A percentile compares a stretch with the other conserved stretches of the same genome.
These are phyloP conservation scores for Thermochaetoides thermophila DNA, from an alignment of 495 filamentous ascomycete genomes.

Conservation along the genomic window DNA sequence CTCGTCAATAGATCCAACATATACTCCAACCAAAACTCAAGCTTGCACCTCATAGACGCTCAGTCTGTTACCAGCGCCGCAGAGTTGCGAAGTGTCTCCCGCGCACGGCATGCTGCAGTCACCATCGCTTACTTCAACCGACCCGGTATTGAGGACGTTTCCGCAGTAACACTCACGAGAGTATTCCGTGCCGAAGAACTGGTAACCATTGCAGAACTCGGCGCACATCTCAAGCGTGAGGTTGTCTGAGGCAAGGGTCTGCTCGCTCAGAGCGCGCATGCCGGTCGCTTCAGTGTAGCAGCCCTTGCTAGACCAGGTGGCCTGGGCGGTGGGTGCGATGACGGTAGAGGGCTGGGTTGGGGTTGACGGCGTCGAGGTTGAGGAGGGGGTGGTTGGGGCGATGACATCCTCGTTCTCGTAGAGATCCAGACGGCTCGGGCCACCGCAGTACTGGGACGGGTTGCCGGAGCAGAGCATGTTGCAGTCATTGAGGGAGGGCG, in stretches of 20 bases:
- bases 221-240: conserved; percentile 28
- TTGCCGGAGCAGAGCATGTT: conserved; percentile 28
- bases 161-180: conserved; percentile 26
- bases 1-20: no score
- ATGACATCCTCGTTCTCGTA: conserved; percentile 14
- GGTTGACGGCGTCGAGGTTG: background rate
- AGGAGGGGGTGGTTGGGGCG: conserved; percentile 6
- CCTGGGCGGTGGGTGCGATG: conserved; percentile 4
- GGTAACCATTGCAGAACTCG: conserved; percentile 18
- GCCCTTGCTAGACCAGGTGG: conserved; percentile 17
- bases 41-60: conserved; percentile 10
- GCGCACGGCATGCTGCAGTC: conserved; percentile 29
- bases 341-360: conserved; percentile 12
- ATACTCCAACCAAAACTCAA: no score
- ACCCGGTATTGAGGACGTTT: conserved; percentile 17
- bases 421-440: conserved; percentile 22
- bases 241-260: conserved; percentile 6
- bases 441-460: conserved; percentile 26
- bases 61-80: conserved; percentile 26
- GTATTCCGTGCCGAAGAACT: conserved; percentile 28
- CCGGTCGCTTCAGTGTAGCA: conserved; percentile 25
- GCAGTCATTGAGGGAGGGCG: conserved; percentile 19
- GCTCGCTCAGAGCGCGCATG: conserved; percentile 13
- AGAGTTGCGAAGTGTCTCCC: conserved; percentile 22
- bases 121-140: conserved; percentile 6